Evolutionary conservation across 768 basidiomycete genomes (phyloP), one percentile per base, ranked within the genome.

Genomic region (Boletus rufocinnamomeus): DNA sequence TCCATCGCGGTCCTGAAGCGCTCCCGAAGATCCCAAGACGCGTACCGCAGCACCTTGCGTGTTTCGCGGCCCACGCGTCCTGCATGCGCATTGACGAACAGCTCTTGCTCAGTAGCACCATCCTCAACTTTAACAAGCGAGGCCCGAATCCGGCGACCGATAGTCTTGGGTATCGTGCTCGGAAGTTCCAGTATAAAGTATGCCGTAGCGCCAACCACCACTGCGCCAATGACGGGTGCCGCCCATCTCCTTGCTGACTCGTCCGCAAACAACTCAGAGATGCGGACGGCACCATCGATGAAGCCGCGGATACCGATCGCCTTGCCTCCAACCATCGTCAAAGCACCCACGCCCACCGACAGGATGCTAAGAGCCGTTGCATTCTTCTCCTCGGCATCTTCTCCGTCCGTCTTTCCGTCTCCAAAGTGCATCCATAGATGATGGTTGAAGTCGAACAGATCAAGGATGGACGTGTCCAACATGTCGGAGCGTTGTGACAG

Each of bases 111-210:
- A 25, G 81, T 81, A 21, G 78, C 75, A 25, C 72, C 77, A 32
- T 79, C 79, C 45, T 78, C 77, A n/a, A 70, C 63, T 34, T 72
- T 76, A 17, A 80, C 66, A 9, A 97, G 80, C 4, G 85, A 81
- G 3, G 84, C 78, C 60, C 82, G 83, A 56, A 98, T 85, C 53
- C 93, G 84, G 56, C 93, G 82, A 11, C 97, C 97, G 57, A 98
- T 83, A 14, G 92, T 96, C 58, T 84, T 83, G 44, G 97, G 96
- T 64, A 99, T 88, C 4, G 94, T 86, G 66, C 76, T 82, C 0
- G 97, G 97, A 23, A 99, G 82, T 67, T 97, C 94, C 64, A 91
- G 76, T 54, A 98, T 79, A 60, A 97, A 76, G 76, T 95, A 98
- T 2, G 84, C 85, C 1, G 85, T 83, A 25, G 89, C 74, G 16